A percentile compares a stretch with the other conserved stretches of the same genome.
Conservation (phyloP, 306 rosid species). For the Sicyos edulis region DNA sequence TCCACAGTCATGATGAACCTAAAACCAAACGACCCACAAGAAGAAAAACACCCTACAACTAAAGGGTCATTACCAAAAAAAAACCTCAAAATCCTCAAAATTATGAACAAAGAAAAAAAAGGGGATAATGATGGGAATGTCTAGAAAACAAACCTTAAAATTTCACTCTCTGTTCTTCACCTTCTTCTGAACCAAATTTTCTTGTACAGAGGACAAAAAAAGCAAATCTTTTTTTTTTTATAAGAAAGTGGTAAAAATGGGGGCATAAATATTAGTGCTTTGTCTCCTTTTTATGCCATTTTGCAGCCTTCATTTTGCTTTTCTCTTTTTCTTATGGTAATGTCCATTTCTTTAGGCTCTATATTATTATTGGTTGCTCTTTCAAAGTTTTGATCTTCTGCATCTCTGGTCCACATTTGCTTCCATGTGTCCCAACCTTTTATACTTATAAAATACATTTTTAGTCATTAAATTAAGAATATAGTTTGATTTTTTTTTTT, state of each 20-base stretch:
- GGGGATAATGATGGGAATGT: not conserved
- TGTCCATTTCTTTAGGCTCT: not conserved
- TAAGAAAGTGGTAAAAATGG: not conserved
- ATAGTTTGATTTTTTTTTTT: too few relatives aligned
- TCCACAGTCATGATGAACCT: constrained; percentile 43
- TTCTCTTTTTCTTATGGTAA: constrained; percentile 8
- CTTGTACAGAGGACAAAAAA: not conserved
- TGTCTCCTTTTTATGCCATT: constrained; percentile 17
- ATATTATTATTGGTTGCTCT: constrained; percentile 10
- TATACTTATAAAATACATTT: too few relatives aligned
- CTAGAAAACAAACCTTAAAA: not conserved
- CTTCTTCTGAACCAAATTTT: constrained; percentile 9
- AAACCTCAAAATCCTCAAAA: not conserved
- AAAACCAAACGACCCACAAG: constrained; percentile 30
- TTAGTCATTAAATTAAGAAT: too few relatives aligned
- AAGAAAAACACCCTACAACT: constrained; percentile 15
- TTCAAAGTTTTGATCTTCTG: constrained; percentile 2
- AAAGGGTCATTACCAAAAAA: not conserved
- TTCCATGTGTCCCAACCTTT: not conserved
- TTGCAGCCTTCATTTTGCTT: constrained; percentile 14
- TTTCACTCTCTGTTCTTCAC: not conserved
- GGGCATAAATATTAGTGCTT: constrained; percentile 13
- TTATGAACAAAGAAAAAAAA: not conserved
- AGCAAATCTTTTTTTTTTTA: constrained; percentile 7
- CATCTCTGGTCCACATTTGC: not conserved